These are phyloP conservation scores for Diplodia intermedia DNA, from an alignment of 2,329 filamentous ascomycete species.

Conservation along the genomic window DNA sequence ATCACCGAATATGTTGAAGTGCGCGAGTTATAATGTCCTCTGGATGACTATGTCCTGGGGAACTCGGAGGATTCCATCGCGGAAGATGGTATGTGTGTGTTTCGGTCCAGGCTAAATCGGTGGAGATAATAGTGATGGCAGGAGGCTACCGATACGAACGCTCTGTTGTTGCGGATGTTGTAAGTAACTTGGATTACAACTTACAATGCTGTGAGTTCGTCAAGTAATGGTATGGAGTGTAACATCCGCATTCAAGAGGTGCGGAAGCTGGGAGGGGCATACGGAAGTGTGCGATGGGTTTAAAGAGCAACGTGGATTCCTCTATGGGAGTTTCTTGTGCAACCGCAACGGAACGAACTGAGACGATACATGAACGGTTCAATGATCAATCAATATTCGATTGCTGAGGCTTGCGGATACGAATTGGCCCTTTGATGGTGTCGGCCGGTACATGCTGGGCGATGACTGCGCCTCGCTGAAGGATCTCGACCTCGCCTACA, in stretches of 20 bases:
- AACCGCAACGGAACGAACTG: background rate
- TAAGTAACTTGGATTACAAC: too few species aligned
- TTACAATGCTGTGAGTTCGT: too few species aligned
- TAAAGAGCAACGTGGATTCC: too few species aligned
- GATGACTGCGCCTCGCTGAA: conserved; percentile 57
- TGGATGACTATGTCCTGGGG: background rate
- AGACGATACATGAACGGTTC: background rate
- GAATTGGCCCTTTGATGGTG: conserved; percentile 56
- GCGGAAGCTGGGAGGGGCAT: too few species aligned
- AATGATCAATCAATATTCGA: background rate
- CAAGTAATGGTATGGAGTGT: too few species aligned
- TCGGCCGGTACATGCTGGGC: conserved; percentile 41
- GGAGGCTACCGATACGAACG: background rate
- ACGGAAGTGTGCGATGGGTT: too few species aligned
- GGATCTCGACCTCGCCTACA: conserved; percentile 53
- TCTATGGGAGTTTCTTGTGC: background rate
- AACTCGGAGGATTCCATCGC: background rate
- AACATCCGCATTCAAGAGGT: too few species aligned
- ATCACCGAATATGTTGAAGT: too few species aligned
- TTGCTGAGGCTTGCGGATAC: conserved; percentile 41
- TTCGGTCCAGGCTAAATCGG: background rate
- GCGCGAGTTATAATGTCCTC: too few species aligned
- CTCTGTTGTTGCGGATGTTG: too few species aligned
- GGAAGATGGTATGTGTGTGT: background rate
- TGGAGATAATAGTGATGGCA: background rate